phyloP scores from a whole-genome alignment of 352 stramenopile species.

The Pythium periplocum region DNA sequence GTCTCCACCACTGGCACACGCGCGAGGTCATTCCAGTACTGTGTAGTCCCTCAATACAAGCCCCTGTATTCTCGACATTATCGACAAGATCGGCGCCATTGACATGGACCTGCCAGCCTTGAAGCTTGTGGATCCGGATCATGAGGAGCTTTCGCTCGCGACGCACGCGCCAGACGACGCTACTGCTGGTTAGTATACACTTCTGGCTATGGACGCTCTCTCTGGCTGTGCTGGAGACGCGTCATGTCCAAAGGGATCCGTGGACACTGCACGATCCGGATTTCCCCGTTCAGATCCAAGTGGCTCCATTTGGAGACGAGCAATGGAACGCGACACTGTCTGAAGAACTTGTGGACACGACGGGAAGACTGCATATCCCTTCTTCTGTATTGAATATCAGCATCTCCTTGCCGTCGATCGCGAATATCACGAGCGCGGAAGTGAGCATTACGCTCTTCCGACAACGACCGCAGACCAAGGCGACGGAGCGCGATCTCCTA shows the following conservation, averaged over 20 bases:
- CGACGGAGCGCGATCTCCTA: not conserved
- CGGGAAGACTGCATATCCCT: constrained; percentile 17
- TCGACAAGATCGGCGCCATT: not conserved
- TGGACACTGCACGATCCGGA: constrained; percentile 32
- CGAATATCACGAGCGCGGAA: constrained; percentile 15
- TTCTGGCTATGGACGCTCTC: no score
- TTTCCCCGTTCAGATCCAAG: constrained; percentile 21
- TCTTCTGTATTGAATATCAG: constrained; percentile 30
- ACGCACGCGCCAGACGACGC: no score
- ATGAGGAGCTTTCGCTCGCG: no score
- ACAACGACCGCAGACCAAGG: not conserved
- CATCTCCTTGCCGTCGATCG: constrained; percentile 13
- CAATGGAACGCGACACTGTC: constrained; percentile 8
- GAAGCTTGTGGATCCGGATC: not conserved
- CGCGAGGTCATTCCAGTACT: no score
- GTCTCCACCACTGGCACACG: not conserved
- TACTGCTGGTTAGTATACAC: no score
- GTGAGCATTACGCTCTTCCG: constrained; percentile 30
- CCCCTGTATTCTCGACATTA: constrained; percentile 4
- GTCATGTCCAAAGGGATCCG: not conserved
- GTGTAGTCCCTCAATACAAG: no score
- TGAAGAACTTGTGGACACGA: not conserved
- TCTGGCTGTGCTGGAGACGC: no score
- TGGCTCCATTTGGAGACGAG: constrained; percentile 32
- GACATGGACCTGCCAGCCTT: not conserved